phyloP scores from a whole-genome alignment of 768 basidiomycete genomes.

The Lactarius akahatsu region DNA sequence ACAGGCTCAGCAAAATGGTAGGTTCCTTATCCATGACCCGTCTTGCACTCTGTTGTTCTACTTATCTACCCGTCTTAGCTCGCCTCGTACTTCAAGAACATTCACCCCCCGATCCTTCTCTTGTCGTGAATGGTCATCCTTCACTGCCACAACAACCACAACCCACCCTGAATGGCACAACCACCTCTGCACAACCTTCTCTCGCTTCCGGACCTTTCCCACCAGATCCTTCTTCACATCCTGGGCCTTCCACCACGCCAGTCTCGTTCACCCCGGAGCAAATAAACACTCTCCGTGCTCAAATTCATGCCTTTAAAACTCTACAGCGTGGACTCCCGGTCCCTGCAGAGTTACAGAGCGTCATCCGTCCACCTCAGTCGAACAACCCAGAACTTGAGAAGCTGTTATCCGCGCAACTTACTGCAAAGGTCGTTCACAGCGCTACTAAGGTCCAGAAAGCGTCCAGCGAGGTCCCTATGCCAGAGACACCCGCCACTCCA shows the following conservation, averaged over 20 bases:
- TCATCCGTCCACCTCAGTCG: conserved; percentile 62
- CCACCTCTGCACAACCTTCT: conserved; percentile 40
- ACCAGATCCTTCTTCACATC: conserved; percentile 48
- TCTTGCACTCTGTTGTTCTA: conserved; percentile 1
- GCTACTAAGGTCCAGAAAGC: conserved; percentile 73
- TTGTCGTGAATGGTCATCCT: conserved; percentile 52
- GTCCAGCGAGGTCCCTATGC: conserved; percentile 31
- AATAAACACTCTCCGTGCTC: conserved; percentile 71
- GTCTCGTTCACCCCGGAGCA: conserved; percentile 79
- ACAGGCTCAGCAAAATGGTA: conserved; percentile 35
- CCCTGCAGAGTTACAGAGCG: conserved; percentile 67
- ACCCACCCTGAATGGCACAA: conserved; percentile 38
- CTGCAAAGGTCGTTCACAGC: conserved; percentile 65
- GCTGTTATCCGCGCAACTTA: conserved; percentile 58
- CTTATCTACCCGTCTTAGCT: conserved; percentile 7
- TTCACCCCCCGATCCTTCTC: conserved; percentile 28
- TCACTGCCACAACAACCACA: conserved; percentile 32
- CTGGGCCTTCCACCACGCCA: conserved; percentile 62
- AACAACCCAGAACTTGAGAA: conserved; percentile 65
- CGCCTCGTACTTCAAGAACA: conserved; percentile 28
- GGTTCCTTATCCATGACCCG: neutral
- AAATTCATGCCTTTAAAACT: conserved; percentile 80
- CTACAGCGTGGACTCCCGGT: conserved; percentile 64
- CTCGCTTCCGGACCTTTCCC: conserved; percentile 52
- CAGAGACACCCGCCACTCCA: conserved; percentile 15